Evolutionary conservation across 805 yeast species (phyloP).

Genomic region (Yamadazyma kitorensis): DNA sequence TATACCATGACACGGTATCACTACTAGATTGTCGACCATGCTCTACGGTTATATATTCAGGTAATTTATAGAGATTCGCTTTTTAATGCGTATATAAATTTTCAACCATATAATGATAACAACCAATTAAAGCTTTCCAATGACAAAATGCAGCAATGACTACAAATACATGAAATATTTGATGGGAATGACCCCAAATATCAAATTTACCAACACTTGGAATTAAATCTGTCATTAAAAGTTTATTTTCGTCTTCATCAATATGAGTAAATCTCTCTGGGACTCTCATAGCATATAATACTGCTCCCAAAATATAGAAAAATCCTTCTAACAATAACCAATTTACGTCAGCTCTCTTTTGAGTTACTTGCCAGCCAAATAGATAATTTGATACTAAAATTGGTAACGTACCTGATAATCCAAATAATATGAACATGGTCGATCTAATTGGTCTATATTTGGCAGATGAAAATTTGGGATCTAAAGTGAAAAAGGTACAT

Average conservation of each 20-base stretch:
- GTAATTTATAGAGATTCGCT: neutral
- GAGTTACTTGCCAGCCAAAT: conserved; percentile 51
- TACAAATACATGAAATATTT: conserved; percentile 75
- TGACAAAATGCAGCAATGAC: conserved; percentile 77
- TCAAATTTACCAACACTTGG: conserved; percentile 46
- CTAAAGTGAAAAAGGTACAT: conserved; percentile 63
- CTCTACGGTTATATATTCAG: neutral
- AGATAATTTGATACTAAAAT: conserved; percentile 48
- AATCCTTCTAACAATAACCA: conserved; percentile 72
- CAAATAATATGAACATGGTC: conserved; percentile 73
- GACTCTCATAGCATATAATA: conserved; percentile 68
- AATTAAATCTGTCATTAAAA: conserved; percentile 9
- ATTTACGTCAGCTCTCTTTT: conserved; percentile 49
- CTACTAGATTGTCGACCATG: conserved; percentile 21
- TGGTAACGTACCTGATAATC: conserved; percentile 74
- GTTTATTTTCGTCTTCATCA: conserved; percentile 17
- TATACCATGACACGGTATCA: conserved; percentile 55
- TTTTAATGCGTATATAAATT: conserved; percentile 2
- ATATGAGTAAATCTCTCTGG: conserved; percentile 61
- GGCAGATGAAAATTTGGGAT: conserved; percentile 63
- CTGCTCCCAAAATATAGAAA: conserved; percentile 77
- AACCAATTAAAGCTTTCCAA: conserved; percentile 55
- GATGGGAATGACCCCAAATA: conserved; percentile 78
- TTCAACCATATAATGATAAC: conserved; percentile 45
- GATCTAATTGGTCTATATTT: conserved; percentile 78